phyloP scores from a whole-genome alignment of 371 early-diverging fungal species.

The Circinella minor region DNA sequence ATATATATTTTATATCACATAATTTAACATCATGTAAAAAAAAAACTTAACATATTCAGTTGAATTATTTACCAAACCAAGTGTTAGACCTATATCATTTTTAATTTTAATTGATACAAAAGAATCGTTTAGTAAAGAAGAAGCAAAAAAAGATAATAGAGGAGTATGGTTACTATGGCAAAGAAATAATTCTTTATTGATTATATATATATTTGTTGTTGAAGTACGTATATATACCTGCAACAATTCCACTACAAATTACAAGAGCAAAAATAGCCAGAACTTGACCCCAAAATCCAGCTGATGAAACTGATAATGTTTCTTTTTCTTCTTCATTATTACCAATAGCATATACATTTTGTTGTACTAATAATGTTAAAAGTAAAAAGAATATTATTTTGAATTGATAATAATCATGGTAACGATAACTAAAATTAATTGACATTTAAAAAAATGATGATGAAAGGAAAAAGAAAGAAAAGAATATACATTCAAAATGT shows the following conservation, averaged over 20 bases:
- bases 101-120: too few species aligned
- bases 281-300: slow-evolving; percentile 49
- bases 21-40: too few species aligned
- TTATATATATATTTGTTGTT: too few species aligned
- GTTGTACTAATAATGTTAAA: background rate
- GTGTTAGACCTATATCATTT: slow-evolving; percentile 35
- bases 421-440: background rate
- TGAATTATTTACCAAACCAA: slow-evolving; percentile 38
- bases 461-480: slow-evolving; percentile 11
- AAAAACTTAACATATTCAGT: background rate
- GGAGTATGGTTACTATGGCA: too few species aligned
- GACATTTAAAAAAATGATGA: slow-evolving; percentile 9
- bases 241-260: slow-evolving; percentile 78
- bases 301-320: background rate
- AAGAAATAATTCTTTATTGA: too few species aligned
- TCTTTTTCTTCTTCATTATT: background rate
- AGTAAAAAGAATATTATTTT: background rate
- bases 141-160: background rate
- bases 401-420: background rate
- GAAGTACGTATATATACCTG: slow-evolving; percentile 59
- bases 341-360: background rate
- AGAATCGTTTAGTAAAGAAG: background rate
- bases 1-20: too few species aligned
- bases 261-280: slow-evolving; percentile 60
- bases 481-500: background rate